Base-by-base conservation (phyloP, 331 rosid genomes). In the Quercus tomentella region DNA sequence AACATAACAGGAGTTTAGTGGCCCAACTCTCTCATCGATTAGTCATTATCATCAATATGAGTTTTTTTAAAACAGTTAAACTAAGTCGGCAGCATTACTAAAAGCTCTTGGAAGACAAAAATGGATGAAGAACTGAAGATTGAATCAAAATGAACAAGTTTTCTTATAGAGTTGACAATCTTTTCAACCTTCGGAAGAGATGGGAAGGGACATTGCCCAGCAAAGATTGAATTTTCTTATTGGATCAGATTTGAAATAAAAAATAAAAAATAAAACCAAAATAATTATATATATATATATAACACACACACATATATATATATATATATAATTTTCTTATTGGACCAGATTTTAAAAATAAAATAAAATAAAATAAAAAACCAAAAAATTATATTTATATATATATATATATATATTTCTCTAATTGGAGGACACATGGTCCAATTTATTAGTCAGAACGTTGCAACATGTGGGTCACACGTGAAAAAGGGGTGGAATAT, bases 401-500 rank as follows among this genome's bases (percentile, higher is more conserved):
- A 73, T 49, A 77, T 75, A 79, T 72, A 22, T 70, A 67, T 55
- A 62, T 67, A 79, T 67, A 31, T 35, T 63, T 26, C 30, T 26
- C 35, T 72, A 22, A 77, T 57, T 41, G 84, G 79, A 87, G 45
- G 80, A 63, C 82, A 81, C 58, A 75, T 41, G 83, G 82, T 78
- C 80, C 72, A 52, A 77, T 81, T 82, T 86, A 79, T 87, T 81
- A 73, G 75, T 35, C 77, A 83, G 72, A 79, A 81, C 85, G 87
- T 14, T 26, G 75, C 67, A 84, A 83, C 94, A 88, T 81, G 88
- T 76, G 89, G 88, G 91, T 82, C 91, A 80, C 79, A 84, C 75
- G 62, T 33, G 18, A 80, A 16, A 81, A 77, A 84, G 82, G 79
- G 80, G 66, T 82, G 71, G 88, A 85, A 73, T 88, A 8, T 41